phyloP scores from a whole-genome alignment of 2,329 filamentous ascomycete genomes.

The Pseudogymnoascus destructans region DNA sequence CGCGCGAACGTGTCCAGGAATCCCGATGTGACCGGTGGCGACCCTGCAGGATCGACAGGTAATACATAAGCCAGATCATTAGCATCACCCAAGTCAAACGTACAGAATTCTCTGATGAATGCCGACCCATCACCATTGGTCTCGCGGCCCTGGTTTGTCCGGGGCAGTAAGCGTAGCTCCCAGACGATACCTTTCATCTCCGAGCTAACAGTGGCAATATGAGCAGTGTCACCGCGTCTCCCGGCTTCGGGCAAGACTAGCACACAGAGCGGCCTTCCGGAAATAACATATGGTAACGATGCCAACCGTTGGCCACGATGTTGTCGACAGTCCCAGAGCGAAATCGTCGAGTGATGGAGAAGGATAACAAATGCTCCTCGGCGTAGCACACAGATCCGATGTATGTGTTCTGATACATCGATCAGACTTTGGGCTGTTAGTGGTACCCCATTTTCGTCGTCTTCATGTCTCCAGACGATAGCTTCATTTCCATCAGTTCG shows the following conservation, averaged over 20 bases:
- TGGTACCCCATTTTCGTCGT: slow-evolving; percentile 36
- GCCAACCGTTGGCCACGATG: slow-evolving; percentile 45
- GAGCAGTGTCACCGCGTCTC: slow-evolving; percentile 38
- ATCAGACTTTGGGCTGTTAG: slow-evolving; percentile 57
- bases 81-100: slow-evolving; percentile 50
- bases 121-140: slow-evolving; percentile 26
- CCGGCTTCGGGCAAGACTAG: slow-evolving; percentile 57
- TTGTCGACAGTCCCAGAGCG: slow-evolving; percentile 66
- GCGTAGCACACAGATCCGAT: slow-evolving; percentile 64
- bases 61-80: slow-evolving; percentile 55
- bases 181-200: slow-evolving; percentile 69
- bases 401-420: slow-evolving; percentile 55
- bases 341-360: slow-evolving; percentile 55
- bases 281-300: slow-evolving; percentile 42
- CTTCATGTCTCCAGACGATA: slow-evolving; percentile 66
- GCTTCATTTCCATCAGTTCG: slow-evolving; percentile 66
- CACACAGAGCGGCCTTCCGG: slow-evolving; percentile 66
- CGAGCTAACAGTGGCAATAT: slow-evolving; percentile 73
- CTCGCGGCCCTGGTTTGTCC: slow-evolving; percentile 23
- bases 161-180: slow-evolving; percentile 53
- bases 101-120: slow-evolving; percentile 51
- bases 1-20: slow-evolving; percentile 78
- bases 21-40: slow-evolving; percentile 54
- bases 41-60: slow-evolving; percentile 77
- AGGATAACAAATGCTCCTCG: slow-evolving; percentile 73